A percentile compares a stretch with the other conserved stretches of the same genome.
Conservation (phyloP, 192 early-diverging fungal genomes). For the Rhizoclosmatium sp. region DNA sequence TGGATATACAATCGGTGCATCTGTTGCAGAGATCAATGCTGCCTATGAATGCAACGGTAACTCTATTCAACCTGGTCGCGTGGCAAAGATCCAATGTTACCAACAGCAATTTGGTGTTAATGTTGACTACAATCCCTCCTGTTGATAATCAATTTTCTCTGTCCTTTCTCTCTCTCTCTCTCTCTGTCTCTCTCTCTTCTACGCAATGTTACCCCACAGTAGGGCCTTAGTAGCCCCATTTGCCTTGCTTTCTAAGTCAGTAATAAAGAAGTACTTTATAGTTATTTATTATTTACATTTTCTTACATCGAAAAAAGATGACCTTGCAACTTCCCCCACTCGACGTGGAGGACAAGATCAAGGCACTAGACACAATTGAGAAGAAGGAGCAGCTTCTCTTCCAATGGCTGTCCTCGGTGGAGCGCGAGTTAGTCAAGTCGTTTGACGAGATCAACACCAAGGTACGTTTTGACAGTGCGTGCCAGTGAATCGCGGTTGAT, state of each 20-base stretch:
- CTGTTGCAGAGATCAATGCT: conserved; percentile 16
- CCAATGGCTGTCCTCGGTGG: conserved; percentile 88
- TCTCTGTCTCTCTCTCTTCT: not conserved
- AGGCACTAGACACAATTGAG: conserved; percentile 43
- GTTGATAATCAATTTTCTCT: not conserved
- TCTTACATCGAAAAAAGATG: no score
- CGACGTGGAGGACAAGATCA: conserved; percentile 20
- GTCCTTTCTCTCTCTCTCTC: not conserved
- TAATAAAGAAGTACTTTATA: no score
- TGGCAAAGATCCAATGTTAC: not conserved
- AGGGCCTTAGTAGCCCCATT: no score
- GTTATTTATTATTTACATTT: no score
- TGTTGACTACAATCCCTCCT: not conserved
- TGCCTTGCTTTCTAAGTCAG: no score
- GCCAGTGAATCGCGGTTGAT: not conserved
- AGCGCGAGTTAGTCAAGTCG: conserved; percentile 70
- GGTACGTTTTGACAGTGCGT: not conserved
- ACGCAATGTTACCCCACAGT: no score
- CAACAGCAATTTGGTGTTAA: not conserved
- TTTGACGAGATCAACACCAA: conserved; percentile 14
- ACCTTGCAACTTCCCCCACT: not conserved
- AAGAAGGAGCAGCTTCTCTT: conserved; percentile 81
- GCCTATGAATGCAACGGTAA: not conserved
- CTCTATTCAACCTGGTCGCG: not conserved
- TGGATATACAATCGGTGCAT: conserved; percentile 8